phyloP scores from a whole-genome alignment of 1,284 basidiomycete species.

The Pascua sp. region DNA sequence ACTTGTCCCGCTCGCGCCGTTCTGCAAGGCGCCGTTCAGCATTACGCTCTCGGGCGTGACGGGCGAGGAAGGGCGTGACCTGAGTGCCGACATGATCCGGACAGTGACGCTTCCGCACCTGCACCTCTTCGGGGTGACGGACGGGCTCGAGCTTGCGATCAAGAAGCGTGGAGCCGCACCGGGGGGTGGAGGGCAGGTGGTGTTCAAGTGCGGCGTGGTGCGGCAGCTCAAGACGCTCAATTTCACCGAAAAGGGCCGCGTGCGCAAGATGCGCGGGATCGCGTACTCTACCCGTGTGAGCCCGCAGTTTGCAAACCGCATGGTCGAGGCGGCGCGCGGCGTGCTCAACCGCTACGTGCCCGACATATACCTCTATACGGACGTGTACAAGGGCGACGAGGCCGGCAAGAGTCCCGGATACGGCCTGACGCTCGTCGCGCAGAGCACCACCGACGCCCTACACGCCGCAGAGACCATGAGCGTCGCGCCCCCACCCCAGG shows the following conservation, averaged over 20 bases:
- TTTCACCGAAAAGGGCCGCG: conserved; percentile 83
- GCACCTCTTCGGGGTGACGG: conserved; percentile 80
- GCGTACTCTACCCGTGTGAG: conserved; percentile 94
- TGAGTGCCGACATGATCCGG: conserved; percentile 84
- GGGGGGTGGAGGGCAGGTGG: conserved; percentile 84
- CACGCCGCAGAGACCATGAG: conserved; percentile 84
- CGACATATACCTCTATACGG: conserved; percentile 96
- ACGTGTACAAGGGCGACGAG: conserved; percentile 96
- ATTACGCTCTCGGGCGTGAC: conserved; percentile 85
- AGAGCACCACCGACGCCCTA: conserved; percentile 85
- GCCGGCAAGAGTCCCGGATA: conserved; percentile 96
- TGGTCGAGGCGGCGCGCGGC: conserved; percentile 90
- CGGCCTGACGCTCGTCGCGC: conserved; percentile 82
- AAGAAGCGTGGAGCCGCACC: conserved; percentile 90
- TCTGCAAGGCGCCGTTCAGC: conserved; percentile 81
- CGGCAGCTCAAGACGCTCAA: conserved; percentile 87
- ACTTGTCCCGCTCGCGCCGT: conserved; percentile 83
- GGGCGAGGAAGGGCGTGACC: conserved; percentile 73
- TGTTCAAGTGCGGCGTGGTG: conserved; percentile 88
- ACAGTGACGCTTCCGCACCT: conserved; percentile 91
- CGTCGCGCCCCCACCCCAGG: conserved; percentile 33
- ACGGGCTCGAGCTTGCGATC: conserved; percentile 86
- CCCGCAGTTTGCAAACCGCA: conserved; percentile 94
- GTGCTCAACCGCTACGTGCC: conserved; percentile 95
- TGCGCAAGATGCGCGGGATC: conserved; percentile 92